phyloP scores from a whole-genome alignment of 176 grass and related monocot species.

The Pontederia paniculata region DNA sequence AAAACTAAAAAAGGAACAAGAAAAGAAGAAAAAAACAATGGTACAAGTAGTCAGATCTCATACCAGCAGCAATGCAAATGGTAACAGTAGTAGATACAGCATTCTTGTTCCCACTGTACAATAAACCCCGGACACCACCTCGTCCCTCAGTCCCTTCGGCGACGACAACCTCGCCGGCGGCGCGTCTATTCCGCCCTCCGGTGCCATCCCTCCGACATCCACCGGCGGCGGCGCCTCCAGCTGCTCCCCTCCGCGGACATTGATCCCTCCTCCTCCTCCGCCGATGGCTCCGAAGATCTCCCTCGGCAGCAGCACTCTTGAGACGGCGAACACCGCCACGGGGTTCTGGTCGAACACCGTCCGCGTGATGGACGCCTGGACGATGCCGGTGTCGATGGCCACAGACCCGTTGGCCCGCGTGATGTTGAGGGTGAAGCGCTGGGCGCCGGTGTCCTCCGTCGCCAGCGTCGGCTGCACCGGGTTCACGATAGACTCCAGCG shows the following conservation, averaged over 20 bases:
- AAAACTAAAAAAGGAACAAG: neutral
- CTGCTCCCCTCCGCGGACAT: neutral
- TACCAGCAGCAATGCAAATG: conserved; percentile 42
- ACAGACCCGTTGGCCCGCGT: conserved; percentile 91
- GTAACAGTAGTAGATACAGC: conserved; percentile 47
- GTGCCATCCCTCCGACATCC: conserved; percentile 3
- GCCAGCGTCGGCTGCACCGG: conserved; percentile 95
- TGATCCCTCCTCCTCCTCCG: neutral
- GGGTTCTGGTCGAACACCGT: conserved; percentile 95
- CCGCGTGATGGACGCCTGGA: conserved; percentile 89
- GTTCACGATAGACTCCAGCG: conserved; percentile 93
- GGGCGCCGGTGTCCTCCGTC: conserved; percentile 66
- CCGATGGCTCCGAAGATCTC: conserved; percentile 54
- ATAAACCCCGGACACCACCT: conserved; percentile 19
- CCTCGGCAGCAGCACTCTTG: conserved; percentile 74
- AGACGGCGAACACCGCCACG: conserved; percentile 81
- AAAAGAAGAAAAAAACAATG: conserved; percentile 31
- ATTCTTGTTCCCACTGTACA: conserved; percentile 1
- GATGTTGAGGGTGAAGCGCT: conserved; percentile 85
- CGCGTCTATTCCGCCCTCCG: conserved; percentile 9
- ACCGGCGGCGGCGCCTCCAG: conserved; percentile 3
- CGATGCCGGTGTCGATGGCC: conserved; percentile 79
- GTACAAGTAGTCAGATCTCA: conserved; percentile 37
- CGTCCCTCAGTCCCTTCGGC: conserved; percentile 27
- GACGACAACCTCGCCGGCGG: conserved; percentile 51